Conservation (phyloP, 2,329 filamentous ascomycete species). For the Colletotrichum orbiculare region DNA sequence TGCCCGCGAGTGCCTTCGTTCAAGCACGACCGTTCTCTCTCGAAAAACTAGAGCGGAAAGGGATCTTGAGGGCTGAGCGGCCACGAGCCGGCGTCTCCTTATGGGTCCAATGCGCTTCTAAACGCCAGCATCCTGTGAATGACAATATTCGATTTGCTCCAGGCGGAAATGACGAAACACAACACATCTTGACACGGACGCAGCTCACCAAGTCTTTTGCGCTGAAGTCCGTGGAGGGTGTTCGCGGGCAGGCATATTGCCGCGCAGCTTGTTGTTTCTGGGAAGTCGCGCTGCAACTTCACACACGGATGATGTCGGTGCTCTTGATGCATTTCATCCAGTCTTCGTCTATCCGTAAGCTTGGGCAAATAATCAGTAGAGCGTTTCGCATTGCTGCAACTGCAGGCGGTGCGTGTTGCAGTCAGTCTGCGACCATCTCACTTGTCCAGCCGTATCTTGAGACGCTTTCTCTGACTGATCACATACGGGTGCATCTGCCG, state of each 20-base stretch:
- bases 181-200: background rate
- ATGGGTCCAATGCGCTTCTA: background rate
- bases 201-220: too few species aligned
- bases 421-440: too few species aligned
- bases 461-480: too few species aligned
- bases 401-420: background rate
- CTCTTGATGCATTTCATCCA: background rate
- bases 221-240: background rate
- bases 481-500: too few species aligned
- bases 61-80: slow-evolving; percentile 16
- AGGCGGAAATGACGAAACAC: slow-evolving; percentile 7
- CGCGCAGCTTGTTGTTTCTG: slow-evolving; percentile 11
- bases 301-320: background rate
- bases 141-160: background rate
- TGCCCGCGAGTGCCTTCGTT: background rate
- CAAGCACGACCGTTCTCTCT: background rate
- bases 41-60: background rate
- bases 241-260: slow-evolving; percentile 7
- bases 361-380: too few species aligned
- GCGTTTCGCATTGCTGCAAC: background rate
- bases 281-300: slow-evolving; percentile 16
- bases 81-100: slow-evolving; percentile 13
- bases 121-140: background rate
- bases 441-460: too few species aligned
- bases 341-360: too few species aligned